Evolutionary conservation across 73 alveolate species (phyloP).

Genomic region (Paraurostyla sp.): DNA sequence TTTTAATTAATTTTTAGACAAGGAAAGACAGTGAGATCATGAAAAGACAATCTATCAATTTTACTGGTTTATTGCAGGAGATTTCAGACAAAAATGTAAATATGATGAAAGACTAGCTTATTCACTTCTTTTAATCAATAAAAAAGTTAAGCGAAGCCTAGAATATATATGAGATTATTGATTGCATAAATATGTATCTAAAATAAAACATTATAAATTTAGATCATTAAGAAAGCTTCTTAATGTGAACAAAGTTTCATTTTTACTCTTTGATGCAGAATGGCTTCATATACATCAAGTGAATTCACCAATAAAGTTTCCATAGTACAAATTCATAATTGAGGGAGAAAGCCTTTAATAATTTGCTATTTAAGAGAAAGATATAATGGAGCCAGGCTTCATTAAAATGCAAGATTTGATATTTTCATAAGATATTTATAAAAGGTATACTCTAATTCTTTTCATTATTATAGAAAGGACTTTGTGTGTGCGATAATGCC

Average conservation of each 20-base stretch:
- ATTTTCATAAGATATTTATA: not conserved
- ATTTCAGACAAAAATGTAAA: not conserved
- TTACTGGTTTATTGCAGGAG: not conserved
- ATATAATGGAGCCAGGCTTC: not conserved
- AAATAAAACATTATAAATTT: not conserved
- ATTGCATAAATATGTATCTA: not conserved
- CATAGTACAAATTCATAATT: not conserved
- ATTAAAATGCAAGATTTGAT: not conserved
- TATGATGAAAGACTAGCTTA: not conserved
- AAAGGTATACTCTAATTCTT: not conserved
- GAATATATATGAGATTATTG: not conserved
- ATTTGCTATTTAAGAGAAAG: not conserved
- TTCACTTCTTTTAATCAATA: not conserved
- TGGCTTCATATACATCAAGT: not conserved
- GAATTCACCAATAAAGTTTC: not conserved
- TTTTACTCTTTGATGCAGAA: not conserved
- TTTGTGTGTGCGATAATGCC: conserved; percentile 5
- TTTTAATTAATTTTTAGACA: too few species aligned
- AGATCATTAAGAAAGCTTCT: not conserved
- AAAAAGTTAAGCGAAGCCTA: not conserved
- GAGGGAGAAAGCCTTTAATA: not conserved
- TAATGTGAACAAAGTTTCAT: not conserved
- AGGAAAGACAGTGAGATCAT: too few species aligned
- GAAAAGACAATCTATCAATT: too few species aligned
- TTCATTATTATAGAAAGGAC: not conserved